Conservation (phyloP, 2,329 filamentous ascomycete species). For the Botryotinia narcissicola region DNA sequence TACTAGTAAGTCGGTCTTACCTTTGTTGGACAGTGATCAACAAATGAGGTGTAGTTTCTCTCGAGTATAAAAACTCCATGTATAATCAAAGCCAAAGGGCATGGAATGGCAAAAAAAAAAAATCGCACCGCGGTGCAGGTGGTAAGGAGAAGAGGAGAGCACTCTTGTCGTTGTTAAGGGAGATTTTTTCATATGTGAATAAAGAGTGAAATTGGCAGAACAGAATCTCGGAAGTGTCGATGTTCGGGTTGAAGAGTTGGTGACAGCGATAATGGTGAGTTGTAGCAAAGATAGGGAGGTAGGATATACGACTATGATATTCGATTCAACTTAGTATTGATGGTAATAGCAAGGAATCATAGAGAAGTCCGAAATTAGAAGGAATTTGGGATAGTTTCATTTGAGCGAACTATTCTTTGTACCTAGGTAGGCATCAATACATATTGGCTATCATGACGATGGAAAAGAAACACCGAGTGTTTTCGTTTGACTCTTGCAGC, state of each 20-base stretch:
- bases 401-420: not conserved
- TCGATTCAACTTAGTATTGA: rapidly evolving
- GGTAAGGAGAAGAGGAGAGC: not conserved
- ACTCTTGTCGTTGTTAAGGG: not conserved
- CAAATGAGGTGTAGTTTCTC: too few species aligned
- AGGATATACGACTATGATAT: not conserved
- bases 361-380: not conserved
- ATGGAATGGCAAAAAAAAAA: too few species aligned
- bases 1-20: too few species aligned
- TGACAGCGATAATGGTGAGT: rapidly evolving
- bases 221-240: rapidly evolving
- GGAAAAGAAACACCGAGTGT: rapidly evolving
- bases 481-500: rapidly evolving
- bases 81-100: too few species aligned
- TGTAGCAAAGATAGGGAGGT: not conserved
- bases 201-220: not conserved
- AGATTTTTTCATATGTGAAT: not conserved
- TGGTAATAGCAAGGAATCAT: not conserved
- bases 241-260: rapidly evolving
- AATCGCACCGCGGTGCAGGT: too few species aligned
- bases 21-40: not conserved
- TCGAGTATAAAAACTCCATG: too few species aligned
- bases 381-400: not conserved
- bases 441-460: not conserved
- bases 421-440: not conserved